Base-by-base conservation (phyloP, 139 green algal species). In the Auxenochlorella pyrenoidosa region DNA sequence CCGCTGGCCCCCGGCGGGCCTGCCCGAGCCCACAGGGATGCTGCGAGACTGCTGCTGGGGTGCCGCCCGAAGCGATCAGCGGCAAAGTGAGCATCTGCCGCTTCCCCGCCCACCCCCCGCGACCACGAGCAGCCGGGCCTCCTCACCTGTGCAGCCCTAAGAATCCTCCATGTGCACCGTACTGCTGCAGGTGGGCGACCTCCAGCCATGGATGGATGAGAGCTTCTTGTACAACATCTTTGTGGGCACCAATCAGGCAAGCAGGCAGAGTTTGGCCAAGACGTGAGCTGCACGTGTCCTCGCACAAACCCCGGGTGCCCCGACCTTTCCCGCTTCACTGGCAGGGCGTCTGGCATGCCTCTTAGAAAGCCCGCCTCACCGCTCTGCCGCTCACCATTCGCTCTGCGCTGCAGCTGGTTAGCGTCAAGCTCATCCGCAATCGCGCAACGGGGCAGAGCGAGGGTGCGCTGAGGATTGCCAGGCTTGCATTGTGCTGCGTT, bases 351-450 rank as follows among this genome's bases (percentile, higher is more conserved):
- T 54, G 18, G 54, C 54, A 13, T 63, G 12, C 54, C 54, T 24
- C 12, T 63, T 13, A 4, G 15, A 63, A 24, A 13, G 54, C 3
- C 16, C 54, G 16, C 10, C 54, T 63, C 18, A 63, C 16, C 54
- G 12, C 54, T 63, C 18, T 63, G 54, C 54, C 54, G 3, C 12
- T 12, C 12, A 24, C 54, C 54, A 3, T 63, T 13, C 2, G 16
- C 16, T 3, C 54, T 63, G 54, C 54, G 15, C 13, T 63, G 54
- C 54, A 94, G 51, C 80, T 96, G 1, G 83, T 91, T 18, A 91
- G 82, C 18, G 91, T 96, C 4, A 96, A 97, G 88, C 89, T 98
- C 77, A 98, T 98, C 40, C 89, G 95, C 22, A 97, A 97, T 88
- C 94, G 95, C 71, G 54, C 83, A 15, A 96, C 94, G 24, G 93